phyloP scores from a whole-genome alignment of 169 alveolate species.

The Eimeria sp. region DNA sequence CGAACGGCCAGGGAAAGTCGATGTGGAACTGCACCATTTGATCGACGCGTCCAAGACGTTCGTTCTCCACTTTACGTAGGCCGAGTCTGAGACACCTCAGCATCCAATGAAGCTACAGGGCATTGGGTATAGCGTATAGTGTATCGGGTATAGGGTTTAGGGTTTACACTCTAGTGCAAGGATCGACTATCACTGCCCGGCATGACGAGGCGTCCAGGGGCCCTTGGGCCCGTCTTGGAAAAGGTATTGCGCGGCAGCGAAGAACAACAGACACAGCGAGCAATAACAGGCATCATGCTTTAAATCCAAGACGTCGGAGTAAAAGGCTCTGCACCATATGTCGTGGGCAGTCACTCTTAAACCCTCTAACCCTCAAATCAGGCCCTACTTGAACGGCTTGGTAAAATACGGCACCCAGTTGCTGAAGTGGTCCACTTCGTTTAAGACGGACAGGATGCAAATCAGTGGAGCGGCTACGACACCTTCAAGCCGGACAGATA shows the following conservation, averaged over 20 bases:
- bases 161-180: background rate
- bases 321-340: background rate
- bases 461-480: slow-evolving; percentile 74
- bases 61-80: slow-evolving; percentile 54
- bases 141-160: background rate
- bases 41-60: slow-evolving; percentile 76
- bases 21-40: slow-evolving; percentile 80
- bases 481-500: slow-evolving; percentile 76
- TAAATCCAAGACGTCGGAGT: background rate
- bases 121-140: background rate
- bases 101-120: background rate
- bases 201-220: background rate
- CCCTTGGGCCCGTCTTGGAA: background rate
- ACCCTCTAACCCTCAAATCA: background rate
- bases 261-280: background rate
- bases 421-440: slow-evolving; percentile 80
- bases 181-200: background rate
- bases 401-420: slow-evolving; percentile 82
- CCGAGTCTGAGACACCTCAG: slow-evolving; percentile 71
- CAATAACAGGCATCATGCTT: no score
- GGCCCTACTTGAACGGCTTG: slow-evolving; percentile 77
- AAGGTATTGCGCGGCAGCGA: background rate
- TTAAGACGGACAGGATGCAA: slow-evolving; percentile 72
- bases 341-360: background rate
- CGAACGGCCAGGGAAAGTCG: slow-evolving; percentile 83